Conservation (phyloP, 164 flowering plant genomes). For the Chimonanthus praecox region DNA sequence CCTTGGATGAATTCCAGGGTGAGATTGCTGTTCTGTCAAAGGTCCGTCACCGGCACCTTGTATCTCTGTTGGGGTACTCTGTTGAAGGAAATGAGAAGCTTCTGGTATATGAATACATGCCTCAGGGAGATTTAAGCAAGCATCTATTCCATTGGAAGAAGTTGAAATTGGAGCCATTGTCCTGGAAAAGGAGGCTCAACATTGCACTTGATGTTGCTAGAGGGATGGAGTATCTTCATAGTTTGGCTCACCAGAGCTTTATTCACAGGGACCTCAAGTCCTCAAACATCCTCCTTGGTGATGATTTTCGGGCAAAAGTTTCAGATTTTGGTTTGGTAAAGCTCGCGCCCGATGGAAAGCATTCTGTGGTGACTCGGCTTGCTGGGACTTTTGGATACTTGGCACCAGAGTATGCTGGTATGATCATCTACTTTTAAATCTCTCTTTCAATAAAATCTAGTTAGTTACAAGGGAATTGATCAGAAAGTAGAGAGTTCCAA, state of each 20-base stretch:
- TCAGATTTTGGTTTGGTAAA: conserved; percentile 41
- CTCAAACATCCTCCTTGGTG: conserved; percentile 37
- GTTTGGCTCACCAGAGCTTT: conserved; percentile 51
- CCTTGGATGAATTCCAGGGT: conserved; percentile 5
- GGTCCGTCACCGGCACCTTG: conserved; percentile 8
- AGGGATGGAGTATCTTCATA: conserved; percentile 35
- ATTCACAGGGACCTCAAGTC: conserved; percentile 53
- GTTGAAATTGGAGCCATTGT: not conserved
- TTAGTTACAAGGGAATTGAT: not conserved
- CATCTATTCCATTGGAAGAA: conserved; percentile 7
- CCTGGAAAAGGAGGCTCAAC: conserved; percentile 8
- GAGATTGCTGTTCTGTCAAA: conserved; percentile 10
- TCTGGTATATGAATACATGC: conserved; percentile 9
- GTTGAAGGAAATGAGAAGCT: conserved; percentile 6
- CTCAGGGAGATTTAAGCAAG: conserved; percentile 4
- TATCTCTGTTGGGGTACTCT: conserved; percentile 5
- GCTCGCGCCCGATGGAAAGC: conserved; percentile 32
- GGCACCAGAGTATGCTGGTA: conserved; percentile 59
- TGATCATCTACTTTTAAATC: not conserved
- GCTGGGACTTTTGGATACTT: conserved; percentile 59
- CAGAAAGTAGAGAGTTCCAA: not conserved
- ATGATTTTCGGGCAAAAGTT: conserved; percentile 40
- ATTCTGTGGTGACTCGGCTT: conserved; percentile 39
- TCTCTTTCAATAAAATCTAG: not conserved
- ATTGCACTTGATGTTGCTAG: conserved; percentile 7